Evolutionary conservation across 805 yeast genomes (phyloP).

Genomic region (Candida anglica): DNA sequence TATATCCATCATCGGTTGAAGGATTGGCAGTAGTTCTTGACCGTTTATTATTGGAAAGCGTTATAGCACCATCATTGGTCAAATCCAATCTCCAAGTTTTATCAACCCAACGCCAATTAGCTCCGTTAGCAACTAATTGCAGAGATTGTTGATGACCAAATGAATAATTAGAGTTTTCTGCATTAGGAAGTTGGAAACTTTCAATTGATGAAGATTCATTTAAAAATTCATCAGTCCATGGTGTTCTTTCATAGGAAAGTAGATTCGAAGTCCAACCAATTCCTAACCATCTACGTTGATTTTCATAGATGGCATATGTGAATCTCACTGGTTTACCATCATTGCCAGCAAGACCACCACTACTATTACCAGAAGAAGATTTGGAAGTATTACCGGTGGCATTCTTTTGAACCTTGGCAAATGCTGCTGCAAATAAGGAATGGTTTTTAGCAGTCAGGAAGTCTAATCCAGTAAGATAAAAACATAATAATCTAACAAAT

Average conservation of each 20-base stretch:
- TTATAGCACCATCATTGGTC: conserved; percentile 83
- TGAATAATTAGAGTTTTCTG: conserved; percentile 33
- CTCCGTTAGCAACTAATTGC: conserved; percentile 46
- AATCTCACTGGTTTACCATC: conserved; percentile 60
- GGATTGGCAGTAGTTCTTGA: conserved; percentile 65
- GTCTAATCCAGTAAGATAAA: conserved; percentile 85
- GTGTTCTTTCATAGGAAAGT: conserved; percentile 86
- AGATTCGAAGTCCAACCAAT: conserved; percentile 96
- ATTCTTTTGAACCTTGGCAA: conserved; percentile 49
- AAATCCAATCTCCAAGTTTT: conserved; percentile 86
- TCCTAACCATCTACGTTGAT: conserved; percentile 96
- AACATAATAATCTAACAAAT: conserved; percentile 63
- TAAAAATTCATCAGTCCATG: conserved; percentile 96
- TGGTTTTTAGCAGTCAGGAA: conserved; percentile 45
- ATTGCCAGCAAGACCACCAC: conserved; percentile 7
- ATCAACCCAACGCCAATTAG: conserved; percentile 95
- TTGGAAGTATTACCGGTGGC: conserved; percentile 21
- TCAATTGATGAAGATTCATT: conserved; percentile 81
- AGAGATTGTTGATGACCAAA: conserved; percentile 24
- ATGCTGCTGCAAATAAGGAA: conserved; percentile 51
- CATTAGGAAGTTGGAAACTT: conserved; percentile 74
- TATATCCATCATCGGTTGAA: conserved; percentile 74
- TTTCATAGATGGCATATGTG: conserved; percentile 89
- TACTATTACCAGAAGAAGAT: conserved; percentile 7
- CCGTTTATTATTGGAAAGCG: conserved; percentile 57